Evolutionary conservation across 176 grass and related monocot genomes (phyloP), one percentile per base, ranked within the genome.

Genomic region (Canna indica): DNA sequence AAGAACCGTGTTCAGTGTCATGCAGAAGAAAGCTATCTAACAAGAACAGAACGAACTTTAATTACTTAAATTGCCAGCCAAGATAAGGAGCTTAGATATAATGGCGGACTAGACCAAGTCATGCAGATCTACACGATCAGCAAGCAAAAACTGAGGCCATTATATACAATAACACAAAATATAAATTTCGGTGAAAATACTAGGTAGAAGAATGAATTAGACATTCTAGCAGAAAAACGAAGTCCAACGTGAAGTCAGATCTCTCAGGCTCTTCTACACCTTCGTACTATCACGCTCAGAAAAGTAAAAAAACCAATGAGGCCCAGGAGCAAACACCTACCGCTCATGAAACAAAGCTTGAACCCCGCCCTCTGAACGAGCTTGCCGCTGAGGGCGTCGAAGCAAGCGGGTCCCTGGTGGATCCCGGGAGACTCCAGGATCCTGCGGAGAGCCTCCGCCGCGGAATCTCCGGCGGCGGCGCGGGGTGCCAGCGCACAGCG

Each of bases 351-450:
- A 78, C 89, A 92, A 74, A 84, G 77, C 57, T 10, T 24, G 80
- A 97, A 97, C n/a, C 94, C 89, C 1, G 89, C 93, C 50, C 68
- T 75, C 68, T 87, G 68, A 28, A 97, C 79, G 27, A 92, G 89
- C 64, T 79, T 88, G 8, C 83, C 94, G 42, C 93, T 92, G 28
- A 97, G 84, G 33, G 88, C 93, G 45, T 97, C 93, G 64, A 92
- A 97, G 83, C 93, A 97, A 33, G 88, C 86, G 20, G 88, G 88
- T 14, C 88, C 88, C 81, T 90, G 93, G 71, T 92, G 86, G 25
- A 82, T 73, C 0, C 88, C 88, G 1, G 84, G 72, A 1, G 75
- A 75, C 68, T 80, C 82, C 35, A 92, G 80, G 2, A 97, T 33
- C 65, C 75, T 50, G 46, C 88, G 75, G 28, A 97, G 93, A 42